phyloP scores from a whole-genome alignment of 2,329 filamentous ascomycete genomes.

The Cladosporium colombiae region DNA sequence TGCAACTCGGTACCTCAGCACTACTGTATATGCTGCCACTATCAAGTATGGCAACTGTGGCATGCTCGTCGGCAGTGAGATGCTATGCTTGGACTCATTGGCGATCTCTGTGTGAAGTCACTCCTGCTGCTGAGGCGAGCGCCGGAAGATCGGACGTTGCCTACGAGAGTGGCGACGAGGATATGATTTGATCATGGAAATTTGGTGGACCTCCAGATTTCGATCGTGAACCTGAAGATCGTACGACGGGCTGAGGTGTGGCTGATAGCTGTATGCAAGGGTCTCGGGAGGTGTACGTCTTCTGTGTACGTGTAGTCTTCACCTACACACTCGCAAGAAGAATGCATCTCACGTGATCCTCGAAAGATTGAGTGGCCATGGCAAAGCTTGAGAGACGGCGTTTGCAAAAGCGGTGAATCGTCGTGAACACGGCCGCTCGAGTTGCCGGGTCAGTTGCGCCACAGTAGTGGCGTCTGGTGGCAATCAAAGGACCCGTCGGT shows the following conservation, averaged over 20 bases:
- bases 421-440: conserved; percentile 30
- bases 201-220: not conserved
- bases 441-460: conserved; percentile 22
- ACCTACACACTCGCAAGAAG: not conserved
- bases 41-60: not conserved
- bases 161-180: not conserved
- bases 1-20: not conserved
- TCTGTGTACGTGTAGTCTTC: not conserved
- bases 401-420: conserved; percentile 23
- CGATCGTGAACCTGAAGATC: not conserved
- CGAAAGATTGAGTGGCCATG: not conserved
- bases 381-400: not conserved
- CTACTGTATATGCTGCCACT: not conserved
- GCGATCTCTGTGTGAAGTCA: not conserved
- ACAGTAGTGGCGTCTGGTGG: not conserved
- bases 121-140: not conserved
- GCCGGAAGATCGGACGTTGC: conserved; percentile 1
- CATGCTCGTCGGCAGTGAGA: not conserved
- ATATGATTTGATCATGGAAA: not conserved
- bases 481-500: not conserved
- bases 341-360: not conserved
- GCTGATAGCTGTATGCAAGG: not conserved
- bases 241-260: not conserved
- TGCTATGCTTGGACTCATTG: not conserved
- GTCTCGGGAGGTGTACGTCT: not conserved